Base-by-base conservation (phyloP, 768 basidiomycete species). In the Collybiopsis confluens region DNA sequence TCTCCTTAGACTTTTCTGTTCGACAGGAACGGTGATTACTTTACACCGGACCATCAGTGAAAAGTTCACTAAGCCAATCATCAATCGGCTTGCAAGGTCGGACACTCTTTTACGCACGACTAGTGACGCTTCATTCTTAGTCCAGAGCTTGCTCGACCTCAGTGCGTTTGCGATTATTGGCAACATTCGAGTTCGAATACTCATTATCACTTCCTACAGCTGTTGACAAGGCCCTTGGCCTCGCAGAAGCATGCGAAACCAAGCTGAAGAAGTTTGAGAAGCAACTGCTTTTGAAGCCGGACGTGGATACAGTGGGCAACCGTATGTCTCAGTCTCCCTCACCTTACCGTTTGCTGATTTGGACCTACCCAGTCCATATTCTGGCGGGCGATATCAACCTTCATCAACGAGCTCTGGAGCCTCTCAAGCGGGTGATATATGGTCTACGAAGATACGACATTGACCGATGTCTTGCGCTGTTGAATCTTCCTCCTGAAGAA, bases 301-400 rank as follows among this genome's bases (percentile, higher is more conserved):
- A 73, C 46, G 80, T 88, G 73, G 68, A 73, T 54, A 78, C 77
- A 27, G 83, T 88, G 20, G 76, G 83, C 16, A 73, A 71, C 41
- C 62, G 85, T 86, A 61, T 8, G 51, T 27, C 3, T 30, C 8
- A 27, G 1, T 23, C 5, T 43, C 23, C 7, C 16, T 27, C 53
- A 43, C 30, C 30, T 21, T 38, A 23, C 16, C 11, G 35, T 5
- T 23, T 26, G n/a, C 37, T 24, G n/a, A 44, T 40, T n/a, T 42
- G 44, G 16, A 18, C 10, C 20, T 18, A 35, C 23, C 13, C 56
- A 87, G 86, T 91, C 40, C 88, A 90, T 60, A 86, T 91, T 54
- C 73, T 89, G 18, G 84, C 83, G 40, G 87, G 85, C 15, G 87
- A 91, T 59, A 74, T 91, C 3, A 83, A 82, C 54, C 68, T 88